Evolutionary conservation across 83 land plant species (phyloP), one percentile per base, ranked within the genome.

Genomic region (Picea mariana): DNA sequence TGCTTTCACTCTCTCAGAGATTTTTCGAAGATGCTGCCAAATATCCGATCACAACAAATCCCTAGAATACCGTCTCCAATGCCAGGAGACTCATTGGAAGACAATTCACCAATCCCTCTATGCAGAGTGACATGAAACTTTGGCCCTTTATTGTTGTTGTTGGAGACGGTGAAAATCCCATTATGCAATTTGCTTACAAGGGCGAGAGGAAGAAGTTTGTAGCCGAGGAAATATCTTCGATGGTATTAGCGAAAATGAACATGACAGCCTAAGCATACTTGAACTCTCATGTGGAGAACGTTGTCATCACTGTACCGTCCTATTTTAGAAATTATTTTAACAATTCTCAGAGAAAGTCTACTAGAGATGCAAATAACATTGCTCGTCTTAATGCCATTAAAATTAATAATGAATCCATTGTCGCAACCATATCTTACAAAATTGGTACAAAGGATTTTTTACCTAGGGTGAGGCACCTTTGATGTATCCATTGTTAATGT

Each of bases 331-430:
- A n/a, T n/a, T n/a, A n/a, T n/a, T n/a, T n/a, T n/a, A 27, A 27
- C 20, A 77, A 81, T 16, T 81, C 83, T 6, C 85, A 80, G 34
- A 65, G 82, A 20, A 77, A 80, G 42, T 78, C 85, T 27, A 84
- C 85, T 26, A 80, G 79, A 40, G 85, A 83, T 21, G 81, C 81
- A 5, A 81, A 67, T 4, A 26, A 49, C 13, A 83, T 83, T 58
- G 81, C 77, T 0, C 81, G 81, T 2, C 81, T 83, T 24, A 62
- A 62, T 7, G 49, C 62, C 17, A 60, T 79, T 24, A 63, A 65
- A 23, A 62, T 62, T 44, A 83, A 79, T 75, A 83, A 83, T 31
- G 85, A 83, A 26, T 77, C 85, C n/a, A 83, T 77, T 0, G 85
- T 1, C 34, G 2, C 34, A 34, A 3, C 34, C 34, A 34, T 34